Percentiles rank a stretch among this genome's conserved stretches.
Conservation (phyloP, 495 filamentous ascomycete species). For the Hypoxylon lenormandii region DNA sequence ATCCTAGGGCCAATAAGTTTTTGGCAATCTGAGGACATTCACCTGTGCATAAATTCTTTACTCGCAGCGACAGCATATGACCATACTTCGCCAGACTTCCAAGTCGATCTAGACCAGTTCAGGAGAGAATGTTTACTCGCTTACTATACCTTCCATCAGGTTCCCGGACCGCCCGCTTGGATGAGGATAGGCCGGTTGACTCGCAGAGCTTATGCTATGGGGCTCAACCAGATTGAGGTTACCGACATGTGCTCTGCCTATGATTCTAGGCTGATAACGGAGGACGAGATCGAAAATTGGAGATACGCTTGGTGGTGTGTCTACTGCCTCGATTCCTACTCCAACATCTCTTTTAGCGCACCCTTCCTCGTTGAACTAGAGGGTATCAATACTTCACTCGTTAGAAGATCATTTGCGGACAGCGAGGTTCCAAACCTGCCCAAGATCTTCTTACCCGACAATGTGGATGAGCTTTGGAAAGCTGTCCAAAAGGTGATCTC, state of each 20-base stretch:
- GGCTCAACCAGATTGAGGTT: slow-evolving; percentile 49
- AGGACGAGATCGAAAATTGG: slow-evolving; percentile 56
- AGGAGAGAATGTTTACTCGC: slow-evolving; percentile 55
- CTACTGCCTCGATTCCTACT: slow-evolving; percentile 57
- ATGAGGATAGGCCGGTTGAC: slow-evolving; percentile 52
- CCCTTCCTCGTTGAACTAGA: slow-evolving; percentile 46
- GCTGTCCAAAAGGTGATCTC: slow-evolving; percentile 37
- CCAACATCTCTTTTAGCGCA: slow-evolving; percentile 44
- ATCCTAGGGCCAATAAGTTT: slow-evolving; percentile 38
- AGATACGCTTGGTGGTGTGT: slow-evolving; percentile 57
- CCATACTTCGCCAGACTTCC: background rate
- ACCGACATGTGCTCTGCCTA: slow-evolving; percentile 38
- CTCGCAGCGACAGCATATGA: slow-evolving; percentile 29
- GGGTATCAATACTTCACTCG: slow-evolving; percentile 45
- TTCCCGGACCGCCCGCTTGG: slow-evolving; percentile 52
- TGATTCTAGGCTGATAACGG: slow-evolving; percentile 21
- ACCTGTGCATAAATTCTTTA: slow-evolving; percentile 38
- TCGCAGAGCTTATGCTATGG: slow-evolving; percentile 51
- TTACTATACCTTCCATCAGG: slow-evolving; percentile 56
- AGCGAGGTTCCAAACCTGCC: slow-evolving; percentile 14
- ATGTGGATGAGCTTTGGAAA: slow-evolving; percentile 43
- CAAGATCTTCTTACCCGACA: slow-evolving; percentile 44
- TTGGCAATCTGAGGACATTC: slow-evolving; percentile 37
- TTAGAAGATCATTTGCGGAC: slow-evolving; percentile 22
- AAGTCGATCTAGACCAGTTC: slow-evolving; percentile 45